Evolutionary conservation across 2,329 filamentous ascomycete genomes (phyloP).

Genomic region (Microcyclosporella mali): DNA sequence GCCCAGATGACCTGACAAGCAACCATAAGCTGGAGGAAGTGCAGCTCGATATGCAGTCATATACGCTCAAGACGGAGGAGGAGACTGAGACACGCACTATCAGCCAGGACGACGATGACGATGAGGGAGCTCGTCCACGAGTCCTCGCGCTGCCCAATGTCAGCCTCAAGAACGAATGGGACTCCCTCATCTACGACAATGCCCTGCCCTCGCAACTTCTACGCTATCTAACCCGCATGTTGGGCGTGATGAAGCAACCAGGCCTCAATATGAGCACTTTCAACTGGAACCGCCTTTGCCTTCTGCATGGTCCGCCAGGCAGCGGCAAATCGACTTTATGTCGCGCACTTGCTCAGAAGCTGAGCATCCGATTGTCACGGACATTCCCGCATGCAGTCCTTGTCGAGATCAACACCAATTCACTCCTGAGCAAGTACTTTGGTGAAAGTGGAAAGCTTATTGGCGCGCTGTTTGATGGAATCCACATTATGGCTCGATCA

Average conservation of each 20-base stretch:
- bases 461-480: constrained; percentile 37
- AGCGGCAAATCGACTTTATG: constrained; percentile 41
- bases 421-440: constrained; percentile 44
- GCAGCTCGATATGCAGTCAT: constrained; percentile 40
- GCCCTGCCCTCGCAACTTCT: constrained; percentile 38
- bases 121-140: constrained; percentile 29
- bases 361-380: constrained; percentile 40
- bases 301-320: constrained; percentile 41
- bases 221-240: constrained; percentile 34
- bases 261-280: constrained; percentile 34
- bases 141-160: constrained; percentile 34
- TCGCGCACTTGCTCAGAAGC: constrained; percentile 46
- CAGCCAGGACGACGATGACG: constrained; percentile 21
- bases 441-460: constrained; percentile 44
- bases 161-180: constrained; percentile 40
- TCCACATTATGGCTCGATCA: constrained; percentile 35
- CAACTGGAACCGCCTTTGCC: constrained; percentile 42
- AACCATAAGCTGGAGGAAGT: constrained; percentile 30
- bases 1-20: constrained; percentile 17
- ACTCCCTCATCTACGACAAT: constrained; percentile 42
- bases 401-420: constrained; percentile 42
- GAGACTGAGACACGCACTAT: constrained; percentile 20
- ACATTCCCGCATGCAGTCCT: constrained; percentile 33
- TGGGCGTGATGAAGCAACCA: constrained; percentile 31
- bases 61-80: constrained; percentile 31